Evolutionary conservation across 2,329 filamentous ascomycete genomes (phyloP).

Genomic region (Aspergillus tanneri): DNA sequence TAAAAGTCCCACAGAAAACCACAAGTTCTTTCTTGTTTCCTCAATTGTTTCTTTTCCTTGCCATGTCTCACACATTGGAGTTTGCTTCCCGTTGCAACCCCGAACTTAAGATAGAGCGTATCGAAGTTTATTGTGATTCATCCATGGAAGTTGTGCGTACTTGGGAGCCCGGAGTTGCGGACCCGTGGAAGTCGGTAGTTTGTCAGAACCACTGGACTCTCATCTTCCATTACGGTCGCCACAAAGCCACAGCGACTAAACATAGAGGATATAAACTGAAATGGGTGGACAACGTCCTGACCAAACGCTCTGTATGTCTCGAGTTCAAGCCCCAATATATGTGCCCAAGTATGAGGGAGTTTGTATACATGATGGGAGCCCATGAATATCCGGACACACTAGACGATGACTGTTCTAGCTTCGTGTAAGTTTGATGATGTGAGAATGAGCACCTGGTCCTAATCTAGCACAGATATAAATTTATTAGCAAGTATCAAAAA

Average conservation of each 20-base stretch:
- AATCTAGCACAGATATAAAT: neutral
- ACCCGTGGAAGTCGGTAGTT: neutral
- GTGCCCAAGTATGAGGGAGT: neutral
- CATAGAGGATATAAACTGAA: slow-evolving; percentile 3
- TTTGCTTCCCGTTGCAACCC: no score
- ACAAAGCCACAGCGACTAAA: neutral
- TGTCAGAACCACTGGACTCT: slow-evolving; percentile 2
- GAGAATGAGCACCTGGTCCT: neutral
- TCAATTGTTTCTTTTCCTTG: no score
- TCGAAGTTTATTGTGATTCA: no score
- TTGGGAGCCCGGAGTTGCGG: no score
- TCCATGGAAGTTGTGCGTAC: no score
- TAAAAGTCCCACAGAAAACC: no score
- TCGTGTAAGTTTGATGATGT: neutral
- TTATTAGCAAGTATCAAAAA: neutral
- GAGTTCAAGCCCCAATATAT: neutral
- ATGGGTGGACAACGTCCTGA: neutral
- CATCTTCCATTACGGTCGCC: neutral
- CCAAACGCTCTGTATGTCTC: neutral
- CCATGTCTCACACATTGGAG: no score
- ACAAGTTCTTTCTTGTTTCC: no score
- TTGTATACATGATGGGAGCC: neutral
- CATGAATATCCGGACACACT: neutral
- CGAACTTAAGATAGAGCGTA: no score
- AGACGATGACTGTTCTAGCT: neutral